Base-by-base conservation (phyloP, 306 rosid genomes). In the Spatholobus suberectus region DNA sequence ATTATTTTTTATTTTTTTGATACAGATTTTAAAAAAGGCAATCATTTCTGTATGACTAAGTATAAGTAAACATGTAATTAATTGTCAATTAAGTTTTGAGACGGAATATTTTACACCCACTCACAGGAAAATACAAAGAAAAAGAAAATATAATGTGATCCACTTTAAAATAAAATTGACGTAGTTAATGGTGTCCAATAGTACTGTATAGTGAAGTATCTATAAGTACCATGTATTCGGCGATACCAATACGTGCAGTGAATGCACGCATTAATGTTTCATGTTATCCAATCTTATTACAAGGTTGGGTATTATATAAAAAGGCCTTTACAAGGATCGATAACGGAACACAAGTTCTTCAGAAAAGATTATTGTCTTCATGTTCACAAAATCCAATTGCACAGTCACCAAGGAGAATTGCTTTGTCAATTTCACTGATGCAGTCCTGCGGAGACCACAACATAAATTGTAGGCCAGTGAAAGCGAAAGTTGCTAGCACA, bases 401-500 rank as follows among this genome's bases (percentile, higher is more conserved):
- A 63, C 49, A 70, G 18, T 59, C 66, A 70, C 23, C 37, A 76
- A 23, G 5, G 62, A 29, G 54, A 85, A 59, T 58, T 40, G 77
- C 40, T 21, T 32, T 4, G 75, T 75, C 80, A 49, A 43, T 43
- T 43, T 52, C 40, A 70, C 44, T 3, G 54, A 66, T 82, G 80
- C 76, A 51, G 67, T 77, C 77, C 34, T 41, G 79, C 49, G 81
- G 85, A 73, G 47, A 51, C 81, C 68, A 47, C 82, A 14, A 52
- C 77, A 67, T 46, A 35, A 75, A 58, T 15, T 81, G 34, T 70
- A 35, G 27, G 59, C 27, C 65, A 5, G 18, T 79, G 84, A 80
- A 55, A 77, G 52, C 34, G 85, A 87, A 65, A 18, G n/a, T 27
- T 82, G 76, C 57, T 59, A 73, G 86, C 83, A n/a, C 83, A 32